These are phyloP conservation scores for Rhododendron simsii DNA, from an alignment of 148 eudicot genomes.

Conservation along the genomic window DNA sequence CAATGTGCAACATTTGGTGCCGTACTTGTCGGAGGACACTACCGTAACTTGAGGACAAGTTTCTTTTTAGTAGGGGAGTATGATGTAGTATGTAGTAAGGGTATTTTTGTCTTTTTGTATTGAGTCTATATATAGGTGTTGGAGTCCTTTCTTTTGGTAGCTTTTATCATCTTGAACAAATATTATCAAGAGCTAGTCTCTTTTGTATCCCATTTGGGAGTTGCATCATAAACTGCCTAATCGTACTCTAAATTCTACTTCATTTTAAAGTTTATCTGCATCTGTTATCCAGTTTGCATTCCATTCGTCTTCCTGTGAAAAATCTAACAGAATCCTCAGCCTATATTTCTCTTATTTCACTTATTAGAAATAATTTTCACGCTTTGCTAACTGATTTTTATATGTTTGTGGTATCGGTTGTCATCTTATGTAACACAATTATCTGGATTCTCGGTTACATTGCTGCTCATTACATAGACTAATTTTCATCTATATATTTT, in stretches of 20 bases:
- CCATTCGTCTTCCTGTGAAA: not conserved
- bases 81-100: too few species aligned
- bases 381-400: not conserved
- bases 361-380: not conserved
- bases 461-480: not conserved
- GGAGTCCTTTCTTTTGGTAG: too few species aligned
- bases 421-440: not conserved
- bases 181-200: too few species aligned
- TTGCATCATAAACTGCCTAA: too few species aligned
- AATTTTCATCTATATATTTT: not conserved
- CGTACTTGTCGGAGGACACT: too few species aligned
- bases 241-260: not conserved
- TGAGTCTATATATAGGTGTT: too few species aligned
- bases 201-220: too few species aligned
- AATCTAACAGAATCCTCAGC: not conserved
- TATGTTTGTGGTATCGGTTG: not conserved
- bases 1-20: too few species aligned
- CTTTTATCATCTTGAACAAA: too few species aligned
- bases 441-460: not conserved
- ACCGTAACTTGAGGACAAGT: too few species aligned
- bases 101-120: too few species aligned
- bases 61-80: too few species aligned
- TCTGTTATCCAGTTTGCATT: not conserved
- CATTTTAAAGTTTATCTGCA: not conserved
- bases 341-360: not conserved